phyloP scores from a whole-genome alignment of 73 alveolate genomes.

The Uronychia binucleata region DNA sequence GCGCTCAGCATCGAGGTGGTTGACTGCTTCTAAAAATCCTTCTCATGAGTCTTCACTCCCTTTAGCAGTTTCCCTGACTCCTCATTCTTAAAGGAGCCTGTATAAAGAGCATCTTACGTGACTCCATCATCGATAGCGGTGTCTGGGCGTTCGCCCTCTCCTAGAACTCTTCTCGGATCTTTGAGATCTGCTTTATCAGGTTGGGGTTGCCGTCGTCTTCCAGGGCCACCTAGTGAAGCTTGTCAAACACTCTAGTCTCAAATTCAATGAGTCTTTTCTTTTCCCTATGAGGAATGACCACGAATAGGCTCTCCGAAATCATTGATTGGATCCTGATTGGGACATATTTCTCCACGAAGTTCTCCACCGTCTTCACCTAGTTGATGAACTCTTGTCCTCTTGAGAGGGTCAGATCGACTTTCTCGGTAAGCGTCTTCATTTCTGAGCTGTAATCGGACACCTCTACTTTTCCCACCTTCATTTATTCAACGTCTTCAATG shows the following conservation, averaged over 20 bases:
- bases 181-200: neutral
- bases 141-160: neutral
- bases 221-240: slow-evolving; percentile 14
- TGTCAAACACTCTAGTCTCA: too few species aligned
- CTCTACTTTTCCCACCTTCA: neutral
- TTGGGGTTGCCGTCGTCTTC: slow-evolving; percentile 23
- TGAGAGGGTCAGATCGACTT: neutral
- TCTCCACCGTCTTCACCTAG: slow-evolving; percentile 10
- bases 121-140: neutral
- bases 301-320: slow-evolving; percentile 10
- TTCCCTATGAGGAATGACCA: neutral
- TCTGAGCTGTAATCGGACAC: neutral
- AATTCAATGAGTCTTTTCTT: slow-evolving; percentile 1
- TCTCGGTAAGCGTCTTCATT: neutral
- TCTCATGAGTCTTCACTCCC: too few species aligned
- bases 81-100: neutral
- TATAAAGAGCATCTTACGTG: neutral
- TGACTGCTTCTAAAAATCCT: neutral
- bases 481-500: neutral
- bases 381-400: slow-evolving; percentile 3
- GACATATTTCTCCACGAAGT: slow-evolving; percentile 30
- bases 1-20: neutral
- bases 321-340: slow-evolving; percentile 29
- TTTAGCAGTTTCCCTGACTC: neutral
- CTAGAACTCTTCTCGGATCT: neutral